phyloP scores from a whole-genome alignment of 2,329 filamentous ascomycete genomes.

The Botrytis galanthina region DNA sequence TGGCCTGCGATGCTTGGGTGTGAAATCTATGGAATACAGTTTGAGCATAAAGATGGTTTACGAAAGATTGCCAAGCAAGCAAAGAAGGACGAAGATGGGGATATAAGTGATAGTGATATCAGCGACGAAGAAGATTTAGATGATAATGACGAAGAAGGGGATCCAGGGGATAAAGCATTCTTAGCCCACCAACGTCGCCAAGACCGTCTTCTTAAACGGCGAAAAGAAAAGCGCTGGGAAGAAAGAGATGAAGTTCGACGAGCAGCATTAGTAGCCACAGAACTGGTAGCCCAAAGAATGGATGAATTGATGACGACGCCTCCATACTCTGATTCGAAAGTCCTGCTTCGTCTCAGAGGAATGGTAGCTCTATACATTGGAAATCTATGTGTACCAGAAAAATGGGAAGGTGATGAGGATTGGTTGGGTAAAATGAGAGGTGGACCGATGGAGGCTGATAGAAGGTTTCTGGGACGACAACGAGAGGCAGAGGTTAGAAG shows the following conservation, averaged over 20 bases:
- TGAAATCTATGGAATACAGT: conserved; percentile 74
- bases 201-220: conserved; percentile 19
- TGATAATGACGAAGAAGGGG: conserved; percentile 23
- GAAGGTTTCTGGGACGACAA: conserved; percentile 28
- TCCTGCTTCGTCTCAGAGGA: conserved; percentile 67
- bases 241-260: conserved; percentile 35
- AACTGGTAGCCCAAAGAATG: conserved; percentile 64
- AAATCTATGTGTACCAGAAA: conserved; percentile 56
- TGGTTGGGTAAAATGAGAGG: conserved; percentile 21
- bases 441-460: conserved; percentile 23
- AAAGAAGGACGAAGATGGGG: conserved; percentile 32
- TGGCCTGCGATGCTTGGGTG: conserved; percentile 77
- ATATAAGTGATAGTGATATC: conserved; percentile 24
- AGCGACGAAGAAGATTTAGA: conserved; percentile 25
- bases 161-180: conserved; percentile 28
- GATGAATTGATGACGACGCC: conserved; percentile 67
- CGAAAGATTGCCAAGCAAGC: conserved; percentile 40
- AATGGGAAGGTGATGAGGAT: conserved; percentile 28
- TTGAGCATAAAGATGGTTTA: conserved; percentile 52
- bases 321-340: conserved; percentile 66
- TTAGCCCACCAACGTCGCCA: conserved; percentile 26
- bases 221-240: conserved; percentile 31
- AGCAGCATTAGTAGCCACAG: conserved; percentile 46
- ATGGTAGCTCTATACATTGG: conserved; percentile 74
- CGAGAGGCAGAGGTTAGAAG: conserved; percentile 29